These are phyloP conservation scores for Ogataea angusta DNA, from an alignment of 805 yeast genomes.

Conservation along the genomic window DNA sequence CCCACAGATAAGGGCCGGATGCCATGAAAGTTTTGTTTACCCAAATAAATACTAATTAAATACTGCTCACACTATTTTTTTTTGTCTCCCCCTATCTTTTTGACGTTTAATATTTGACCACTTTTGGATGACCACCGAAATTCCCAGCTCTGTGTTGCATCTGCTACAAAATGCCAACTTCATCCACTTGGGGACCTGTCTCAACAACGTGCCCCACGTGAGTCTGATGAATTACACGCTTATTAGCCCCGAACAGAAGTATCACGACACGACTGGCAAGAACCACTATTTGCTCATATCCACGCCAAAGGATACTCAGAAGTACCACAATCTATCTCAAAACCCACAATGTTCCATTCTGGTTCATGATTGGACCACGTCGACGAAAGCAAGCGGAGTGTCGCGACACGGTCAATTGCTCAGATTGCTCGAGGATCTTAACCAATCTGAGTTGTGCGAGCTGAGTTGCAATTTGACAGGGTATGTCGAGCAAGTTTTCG, in stretches of 20 bases:
- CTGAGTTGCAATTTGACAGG: constrained; percentile 84
- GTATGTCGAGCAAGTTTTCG: constrained; percentile 50
- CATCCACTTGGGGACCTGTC: constrained; percentile 82
- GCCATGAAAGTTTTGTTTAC: background rate
- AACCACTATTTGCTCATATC: constrained; percentile 62
- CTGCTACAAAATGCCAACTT: constrained; percentile 61
- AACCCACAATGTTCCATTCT: constrained; percentile 81
- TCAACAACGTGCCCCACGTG: constrained; percentile 70
- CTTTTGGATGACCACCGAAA: constrained; percentile 18
- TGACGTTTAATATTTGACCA: too few species aligned
- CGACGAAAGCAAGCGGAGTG: constrained; percentile 21
- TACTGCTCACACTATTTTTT: background rate
- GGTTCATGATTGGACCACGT: constrained; percentile 86
- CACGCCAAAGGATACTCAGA: constrained; percentile 67
- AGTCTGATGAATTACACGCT: constrained; percentile 89
- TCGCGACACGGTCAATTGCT: constrained; percentile 34
- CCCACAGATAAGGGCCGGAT: background rate
- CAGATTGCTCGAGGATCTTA: constrained; percentile 67
- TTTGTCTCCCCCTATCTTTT: background rate
- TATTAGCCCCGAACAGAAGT: constrained; percentile 40
- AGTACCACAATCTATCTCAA: constrained; percentile 60
- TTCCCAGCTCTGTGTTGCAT: constrained; percentile 35
- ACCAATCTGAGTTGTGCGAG: constrained; percentile 74
- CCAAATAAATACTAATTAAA: background rate
- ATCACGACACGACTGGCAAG: constrained; percentile 11